Conservation (phyloP, 495 filamentous ascomycete species). For the Neurospora sp. region DNA sequence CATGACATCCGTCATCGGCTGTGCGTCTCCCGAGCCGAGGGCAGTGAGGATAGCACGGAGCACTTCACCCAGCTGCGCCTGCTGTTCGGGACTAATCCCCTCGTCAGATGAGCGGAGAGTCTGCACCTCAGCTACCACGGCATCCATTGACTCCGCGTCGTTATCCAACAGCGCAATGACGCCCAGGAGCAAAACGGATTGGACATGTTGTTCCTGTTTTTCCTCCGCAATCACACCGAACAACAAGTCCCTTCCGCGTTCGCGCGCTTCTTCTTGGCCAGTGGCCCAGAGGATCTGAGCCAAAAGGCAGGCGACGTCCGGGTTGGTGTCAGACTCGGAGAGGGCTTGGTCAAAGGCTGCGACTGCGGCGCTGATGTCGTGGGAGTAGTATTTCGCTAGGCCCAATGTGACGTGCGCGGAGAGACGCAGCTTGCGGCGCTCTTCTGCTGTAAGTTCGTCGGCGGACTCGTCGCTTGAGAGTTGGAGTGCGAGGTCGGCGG, state of each 20-base stretch:
- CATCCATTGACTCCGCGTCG: conserved; percentile 67
- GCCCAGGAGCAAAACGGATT: conserved; percentile 67
- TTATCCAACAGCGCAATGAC: conserved; percentile 71
- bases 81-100: conserved; percentile 31
- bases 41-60: conserved; percentile 33
- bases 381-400: conserved; percentile 62
- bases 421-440: conserved; percentile 55
- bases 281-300: conserved; percentile 90
- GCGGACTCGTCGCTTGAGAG: conserved; percentile 51
- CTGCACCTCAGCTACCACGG: conserved; percentile 69
- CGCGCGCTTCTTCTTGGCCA: conserved; percentile 61
- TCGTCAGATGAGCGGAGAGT: conserved; percentile 53
- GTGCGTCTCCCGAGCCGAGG: conserved; percentile 24
- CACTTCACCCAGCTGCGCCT: conserved; percentile 37
- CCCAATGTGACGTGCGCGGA: conserved; percentile 83
- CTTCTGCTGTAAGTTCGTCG: conserved; percentile 39
- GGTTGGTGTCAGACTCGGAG: conserved; percentile 49
- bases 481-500: conserved; percentile 60
- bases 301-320: conserved; percentile 80
- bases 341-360: conserved; percentile 74
- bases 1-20: conserved; percentile 65
- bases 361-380: conserved; percentile 54
- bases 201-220: conserved; percentile 57
- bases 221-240: conserved; percentile 51
- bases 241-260: conserved; percentile 67